Conservation (phyloP, 495 filamentous ascomycete genomes). For the Aspergillus baeticus region DNA sequence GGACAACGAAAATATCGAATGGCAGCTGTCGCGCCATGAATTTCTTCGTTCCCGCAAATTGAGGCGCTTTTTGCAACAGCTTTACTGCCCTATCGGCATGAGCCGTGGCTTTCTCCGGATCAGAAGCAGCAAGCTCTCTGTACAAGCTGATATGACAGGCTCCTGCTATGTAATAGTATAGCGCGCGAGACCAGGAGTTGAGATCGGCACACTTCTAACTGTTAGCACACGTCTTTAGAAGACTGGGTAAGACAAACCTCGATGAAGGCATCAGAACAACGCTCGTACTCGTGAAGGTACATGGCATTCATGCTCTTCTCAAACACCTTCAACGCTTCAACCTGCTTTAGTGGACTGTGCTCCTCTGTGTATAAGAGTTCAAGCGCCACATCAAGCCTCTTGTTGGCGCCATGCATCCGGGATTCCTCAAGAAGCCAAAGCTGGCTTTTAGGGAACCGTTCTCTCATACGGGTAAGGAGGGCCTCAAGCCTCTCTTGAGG, state of each 20-base stretch:
- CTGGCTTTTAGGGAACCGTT: conserved; percentile 74
- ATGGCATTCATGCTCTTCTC: conserved; percentile 78
- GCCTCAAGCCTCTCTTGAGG: conserved; percentile 66
- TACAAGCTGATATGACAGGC: conserved; percentile 76
- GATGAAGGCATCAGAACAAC: conserved; percentile 71
- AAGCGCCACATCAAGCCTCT: conserved; percentile 66
- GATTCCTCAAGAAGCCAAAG: conserved; percentile 93
- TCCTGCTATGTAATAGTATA: conserved; percentile 91
- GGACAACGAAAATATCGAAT: conserved; percentile 82
- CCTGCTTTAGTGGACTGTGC: conserved; percentile 80
- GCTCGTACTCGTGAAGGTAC: conserved; percentile 71
- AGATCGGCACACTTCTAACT: conserved; percentile 64
- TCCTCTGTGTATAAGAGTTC: conserved; percentile 54
- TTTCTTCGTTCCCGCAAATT: conserved; percentile 76
- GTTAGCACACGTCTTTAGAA: background rate
- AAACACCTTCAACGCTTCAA: conserved; percentile 76
- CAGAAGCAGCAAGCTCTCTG: conserved; percentile 48
- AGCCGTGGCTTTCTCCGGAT: conserved; percentile 48
- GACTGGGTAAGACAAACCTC: conserved; percentile 37
- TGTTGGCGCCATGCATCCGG: conserved; percentile 68
- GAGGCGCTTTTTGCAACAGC: conserved; percentile 68
- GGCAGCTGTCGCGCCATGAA: conserved; percentile 89
- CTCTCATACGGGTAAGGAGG: conserved; percentile 72
- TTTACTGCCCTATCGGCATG: conserved; percentile 68
- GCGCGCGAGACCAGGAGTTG: conserved; percentile 85